Percentiles rank a stretch among this genome's conserved stretches.
Evolutionary conservation across 2,329 filamentous ascomycete genomes (phyloP).

Genomic region (Colletotrichum aenigma): DNA sequence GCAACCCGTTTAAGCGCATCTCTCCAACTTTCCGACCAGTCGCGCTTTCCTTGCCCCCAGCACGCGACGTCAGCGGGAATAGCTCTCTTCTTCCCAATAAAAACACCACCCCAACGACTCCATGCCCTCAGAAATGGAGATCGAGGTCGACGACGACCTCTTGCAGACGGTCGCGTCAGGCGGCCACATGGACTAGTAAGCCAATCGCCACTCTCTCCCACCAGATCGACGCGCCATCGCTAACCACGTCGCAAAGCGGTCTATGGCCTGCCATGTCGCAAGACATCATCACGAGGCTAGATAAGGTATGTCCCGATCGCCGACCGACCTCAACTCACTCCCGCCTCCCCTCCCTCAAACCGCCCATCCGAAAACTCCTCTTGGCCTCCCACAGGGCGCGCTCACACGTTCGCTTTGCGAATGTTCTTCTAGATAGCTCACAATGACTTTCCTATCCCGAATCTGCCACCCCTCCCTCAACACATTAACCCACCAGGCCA

Average conservation of each 20-base stretch:
- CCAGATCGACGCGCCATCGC: constrained; percentile 9
- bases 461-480: constrained; percentile 50
- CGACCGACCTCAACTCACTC: neutral
- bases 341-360: neutral
- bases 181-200: constrained; percentile 61
- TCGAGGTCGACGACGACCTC: constrained; percentile 56
- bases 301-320: constrained; percentile 51
- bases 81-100: neutral
- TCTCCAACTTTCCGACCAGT: neutral
- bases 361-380: constrained; percentile 41
- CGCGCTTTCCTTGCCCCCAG: neutral
- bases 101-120: neutral
- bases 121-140: constrained; percentile 50
- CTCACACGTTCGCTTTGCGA: constrained; percentile 7
- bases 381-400: constrained; percentile 18
- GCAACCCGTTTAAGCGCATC: neutral
- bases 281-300: constrained; percentile 69
- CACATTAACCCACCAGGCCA: constrained; percentile 41
- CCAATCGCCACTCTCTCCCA: constrained; percentile 5
- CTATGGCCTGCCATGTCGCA: constrained; percentile 73
- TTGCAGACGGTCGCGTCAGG: constrained; percentile 55
- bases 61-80: constrained; percentile 15
- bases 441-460: constrained; percentile 76
- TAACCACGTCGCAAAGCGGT: constrained; percentile 53
- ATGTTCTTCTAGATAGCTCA: constrained; percentile 66